phyloP scores from a whole-genome alignment of 2,329 filamentous ascomycete species.

The Claviceps paspali region DNA sequence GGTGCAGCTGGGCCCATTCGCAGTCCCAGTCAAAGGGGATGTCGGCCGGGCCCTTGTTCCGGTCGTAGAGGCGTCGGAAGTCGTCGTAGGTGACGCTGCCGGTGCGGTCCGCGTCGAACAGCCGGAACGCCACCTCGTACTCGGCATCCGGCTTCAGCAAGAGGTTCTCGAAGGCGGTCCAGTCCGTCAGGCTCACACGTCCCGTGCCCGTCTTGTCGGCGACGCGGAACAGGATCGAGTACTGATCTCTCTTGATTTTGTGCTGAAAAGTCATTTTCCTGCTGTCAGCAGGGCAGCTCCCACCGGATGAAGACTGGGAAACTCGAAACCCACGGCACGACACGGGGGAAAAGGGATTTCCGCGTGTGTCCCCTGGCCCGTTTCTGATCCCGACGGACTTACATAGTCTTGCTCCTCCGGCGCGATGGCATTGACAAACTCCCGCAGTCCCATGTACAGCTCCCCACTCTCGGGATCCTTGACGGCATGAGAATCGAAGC shows the following conservation, averaged over 20 bases:
- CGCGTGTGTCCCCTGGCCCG: not conserved
- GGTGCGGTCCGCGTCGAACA: slow-evolving; percentile 77
- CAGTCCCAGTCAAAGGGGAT: slow-evolving; percentile 96
- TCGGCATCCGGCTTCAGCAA: slow-evolving; percentile 90
- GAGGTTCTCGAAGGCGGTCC: slow-evolving; percentile 87
- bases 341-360: too few species aligned
- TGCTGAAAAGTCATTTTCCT: slow-evolving; percentile 61
- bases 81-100: slow-evolving; percentile 82
- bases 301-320: too few species aligned
- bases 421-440: slow-evolving; percentile 84
- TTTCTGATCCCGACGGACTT: slow-evolving; percentile 24
- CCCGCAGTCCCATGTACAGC: slow-evolving; percentile 63
- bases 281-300: too few species aligned
- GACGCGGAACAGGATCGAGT: slow-evolving; percentile 80
- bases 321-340: too few species aligned
- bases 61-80: slow-evolving; percentile 71
- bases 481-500: slow-evolving; percentile 61
- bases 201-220: slow-evolving; percentile 67
- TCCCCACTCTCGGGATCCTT: slow-evolving; percentile 65
- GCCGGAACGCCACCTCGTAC: slow-evolving; percentile 94
- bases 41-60: slow-evolving; percentile 70
- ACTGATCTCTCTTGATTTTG: slow-evolving; percentile 95
- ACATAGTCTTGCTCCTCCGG: slow-evolving; percentile 84
- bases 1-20: slow-evolving; percentile 91
- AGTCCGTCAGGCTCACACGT: slow-evolving; percentile 67